These are phyloP conservation scores for Discostella stelligeroides DNA, from an alignment of 108 stramenopile species.

Conservation along the genomic window DNA sequence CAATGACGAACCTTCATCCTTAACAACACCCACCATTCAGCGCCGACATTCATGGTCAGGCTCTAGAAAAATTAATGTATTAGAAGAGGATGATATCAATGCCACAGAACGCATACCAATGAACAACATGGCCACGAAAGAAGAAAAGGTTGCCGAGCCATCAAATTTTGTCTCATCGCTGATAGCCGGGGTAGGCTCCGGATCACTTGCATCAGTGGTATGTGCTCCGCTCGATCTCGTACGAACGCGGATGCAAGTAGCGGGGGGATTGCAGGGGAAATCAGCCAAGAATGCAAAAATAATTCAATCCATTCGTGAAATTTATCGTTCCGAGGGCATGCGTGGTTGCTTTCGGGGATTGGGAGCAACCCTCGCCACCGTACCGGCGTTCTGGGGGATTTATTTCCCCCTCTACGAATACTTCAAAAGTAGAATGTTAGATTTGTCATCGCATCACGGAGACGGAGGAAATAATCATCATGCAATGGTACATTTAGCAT, in stretches of 20 bases:
- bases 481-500: constrained; percentile 67
- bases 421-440: constrained; percentile 33
- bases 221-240: constrained; percentile 92
- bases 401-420: constrained; percentile 73
- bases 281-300: constrained; percentile 25
- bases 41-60: constrained; percentile 47
- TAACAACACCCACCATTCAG: not conserved
- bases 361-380: constrained; percentile 84
- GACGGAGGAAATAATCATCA: constrained; percentile 51
- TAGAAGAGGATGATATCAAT: constrained; percentile 28
- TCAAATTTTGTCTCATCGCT: constrained; percentile 61
- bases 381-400: constrained; percentile 91
- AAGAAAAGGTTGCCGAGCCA: constrained; percentile 12
- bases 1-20: not conserved
- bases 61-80: constrained; percentile 41
- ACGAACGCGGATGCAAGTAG: constrained; percentile 85
- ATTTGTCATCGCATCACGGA: constrained; percentile 31
- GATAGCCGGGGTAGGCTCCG: constrained; percentile 83
- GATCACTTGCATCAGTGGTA: constrained; percentile 70
- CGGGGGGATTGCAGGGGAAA: constrained; percentile 57
- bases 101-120: not conserved
- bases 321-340: constrained; percentile 71
- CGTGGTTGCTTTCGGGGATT: constrained; percentile 89
- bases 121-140: not conserved
- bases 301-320: constrained; percentile 52